Evolutionary conservation across 305 asterid genomes (phyloP).

Genomic region (Plantago lanceolata): DNA sequence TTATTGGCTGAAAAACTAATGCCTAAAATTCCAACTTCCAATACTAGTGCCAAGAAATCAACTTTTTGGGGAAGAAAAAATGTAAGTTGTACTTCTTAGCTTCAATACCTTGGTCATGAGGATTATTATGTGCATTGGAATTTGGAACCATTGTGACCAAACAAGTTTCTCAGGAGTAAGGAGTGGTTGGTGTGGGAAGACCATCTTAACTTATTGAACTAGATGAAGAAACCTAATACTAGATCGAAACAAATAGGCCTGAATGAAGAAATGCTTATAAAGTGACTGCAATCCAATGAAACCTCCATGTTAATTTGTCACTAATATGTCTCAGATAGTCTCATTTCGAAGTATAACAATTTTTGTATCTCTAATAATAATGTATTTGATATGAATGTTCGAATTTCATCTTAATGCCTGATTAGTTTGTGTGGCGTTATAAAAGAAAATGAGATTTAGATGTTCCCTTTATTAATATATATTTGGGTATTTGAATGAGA

Average conservation of each 20-base stretch:
- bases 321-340: not conserved
- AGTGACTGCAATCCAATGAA: conserved; percentile 12
- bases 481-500: too few relatives aligned
- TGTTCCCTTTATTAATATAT: too few relatives aligned
- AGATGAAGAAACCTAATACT: conserved; percentile 10
- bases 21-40: conserved; percentile 47
- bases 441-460: too few relatives aligned
- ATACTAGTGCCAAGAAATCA: conserved; percentile 60
- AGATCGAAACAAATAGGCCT: conserved; percentile 1
- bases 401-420: too few relatives aligned
- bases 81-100: conserved; percentile 44
- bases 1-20: conserved; percentile 45
- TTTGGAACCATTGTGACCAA: conserved; percentile 11
- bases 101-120: conserved; percentile 6
- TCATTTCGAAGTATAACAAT: not conserved
- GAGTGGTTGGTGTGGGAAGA: conserved; percentile 14
- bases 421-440: too few relatives aligned
- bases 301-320: conserved; percentile 6
- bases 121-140: conserved; percentile 1
- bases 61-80: conserved; percentile 83
- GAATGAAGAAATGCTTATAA: conserved; percentile 4
- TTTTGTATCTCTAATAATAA: too few relatives aligned
- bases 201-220: conserved; percentile 11
- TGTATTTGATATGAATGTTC: too few relatives aligned
- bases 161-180: not conserved